A percentile compares a stretch with the other conserved stretches of the same genome.
Conservation (phyloP, 495 filamentous ascomycete genomes). For the Trichoderma erinaceum region DNA sequence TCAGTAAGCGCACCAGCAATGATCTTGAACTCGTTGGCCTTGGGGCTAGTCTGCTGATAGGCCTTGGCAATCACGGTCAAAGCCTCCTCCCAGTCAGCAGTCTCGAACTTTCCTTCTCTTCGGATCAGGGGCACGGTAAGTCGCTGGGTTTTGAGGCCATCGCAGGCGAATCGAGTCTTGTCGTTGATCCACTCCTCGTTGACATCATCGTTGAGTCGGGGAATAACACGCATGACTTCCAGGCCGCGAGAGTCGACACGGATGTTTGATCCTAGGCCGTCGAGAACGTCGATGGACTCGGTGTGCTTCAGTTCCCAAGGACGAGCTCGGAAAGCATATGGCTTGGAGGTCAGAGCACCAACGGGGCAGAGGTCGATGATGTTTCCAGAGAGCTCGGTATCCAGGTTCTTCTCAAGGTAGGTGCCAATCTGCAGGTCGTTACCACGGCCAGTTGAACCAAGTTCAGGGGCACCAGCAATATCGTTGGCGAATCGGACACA, state of each 20-base stretch:
- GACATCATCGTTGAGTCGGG: conserved; percentile 90
- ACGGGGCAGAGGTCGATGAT: conserved; percentile 98
- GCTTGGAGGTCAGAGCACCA: conserved; percentile 91
- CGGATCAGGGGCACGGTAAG: conserved; percentile 89
- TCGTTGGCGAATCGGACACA: conserved; percentile 98
- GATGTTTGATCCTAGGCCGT: conserved; percentile 90
- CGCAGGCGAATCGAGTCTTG: conserved; percentile 93
- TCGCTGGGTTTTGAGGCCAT: conserved; percentile 92
- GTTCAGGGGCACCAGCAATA: conserved; percentile 87
- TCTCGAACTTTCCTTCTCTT: conserved; percentile 78
- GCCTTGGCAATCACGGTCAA: conserved; percentile 76
- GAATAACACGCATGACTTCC: conserved; percentile 91
- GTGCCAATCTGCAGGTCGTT: conserved; percentile 98
- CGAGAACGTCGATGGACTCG: conserved; percentile 90
- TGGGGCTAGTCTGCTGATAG: conserved; percentile 65
- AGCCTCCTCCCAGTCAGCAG: conserved; percentile 90
- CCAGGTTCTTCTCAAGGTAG: conserved; percentile 85
- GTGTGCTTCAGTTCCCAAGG: conserved; percentile 94
- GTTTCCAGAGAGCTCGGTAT: conserved; percentile 92
- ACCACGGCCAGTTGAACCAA: conserved; percentile 89
- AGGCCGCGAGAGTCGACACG: conserved; percentile 87
- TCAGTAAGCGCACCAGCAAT: conserved; percentile 88
- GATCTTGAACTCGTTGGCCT: conserved; percentile 91
- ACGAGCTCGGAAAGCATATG: conserved; percentile 92
- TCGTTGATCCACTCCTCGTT: conserved; percentile 99